These are phyloP conservation scores for Cercospora beticola DNA, from an alignment of 2,329 filamentous ascomycete species.

Conservation along the genomic window DNA sequence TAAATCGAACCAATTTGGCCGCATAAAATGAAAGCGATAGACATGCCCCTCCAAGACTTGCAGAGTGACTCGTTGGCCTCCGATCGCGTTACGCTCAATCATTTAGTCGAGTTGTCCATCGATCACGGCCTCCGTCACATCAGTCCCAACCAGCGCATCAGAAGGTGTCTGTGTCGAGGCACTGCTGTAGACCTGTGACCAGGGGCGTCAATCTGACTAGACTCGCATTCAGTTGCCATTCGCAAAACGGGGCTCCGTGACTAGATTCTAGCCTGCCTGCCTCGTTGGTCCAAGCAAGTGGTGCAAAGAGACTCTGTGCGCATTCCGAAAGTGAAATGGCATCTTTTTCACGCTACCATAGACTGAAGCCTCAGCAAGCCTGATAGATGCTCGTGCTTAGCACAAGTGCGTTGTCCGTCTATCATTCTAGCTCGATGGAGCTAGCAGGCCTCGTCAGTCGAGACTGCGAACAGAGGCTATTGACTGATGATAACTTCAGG, in stretches of 20 bases:
- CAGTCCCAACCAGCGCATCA: too few species aligned
- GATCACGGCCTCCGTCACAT: not conserved
- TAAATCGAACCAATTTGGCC: not conserved
- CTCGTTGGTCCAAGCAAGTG: not conserved
- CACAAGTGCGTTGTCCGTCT: not conserved
- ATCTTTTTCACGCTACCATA: not conserved
- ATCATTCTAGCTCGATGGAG: not conserved
- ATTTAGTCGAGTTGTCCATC: not conserved
- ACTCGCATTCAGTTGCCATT: too few species aligned
- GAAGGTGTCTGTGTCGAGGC: too few species aligned
- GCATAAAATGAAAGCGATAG: too few species aligned
- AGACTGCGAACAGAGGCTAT: not conserved
- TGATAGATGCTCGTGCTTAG: not conserved
- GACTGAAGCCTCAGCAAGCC: not conserved
- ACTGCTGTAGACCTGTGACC: too few species aligned
- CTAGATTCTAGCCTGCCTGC: too few species aligned
- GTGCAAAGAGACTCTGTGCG: not conserved
- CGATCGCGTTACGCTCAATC: not conserved
- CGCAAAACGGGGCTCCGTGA: too few species aligned
- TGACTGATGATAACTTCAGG: not conserved
- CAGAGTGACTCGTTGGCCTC: too few species aligned
- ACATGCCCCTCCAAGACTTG: not conserved
- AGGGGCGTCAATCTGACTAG: too few species aligned
- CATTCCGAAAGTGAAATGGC: not conserved
- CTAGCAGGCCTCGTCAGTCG: not conserved